phyloP scores from a whole-genome alignment of 1,139 yeast species.

The Hansenula sp. region DNA sequence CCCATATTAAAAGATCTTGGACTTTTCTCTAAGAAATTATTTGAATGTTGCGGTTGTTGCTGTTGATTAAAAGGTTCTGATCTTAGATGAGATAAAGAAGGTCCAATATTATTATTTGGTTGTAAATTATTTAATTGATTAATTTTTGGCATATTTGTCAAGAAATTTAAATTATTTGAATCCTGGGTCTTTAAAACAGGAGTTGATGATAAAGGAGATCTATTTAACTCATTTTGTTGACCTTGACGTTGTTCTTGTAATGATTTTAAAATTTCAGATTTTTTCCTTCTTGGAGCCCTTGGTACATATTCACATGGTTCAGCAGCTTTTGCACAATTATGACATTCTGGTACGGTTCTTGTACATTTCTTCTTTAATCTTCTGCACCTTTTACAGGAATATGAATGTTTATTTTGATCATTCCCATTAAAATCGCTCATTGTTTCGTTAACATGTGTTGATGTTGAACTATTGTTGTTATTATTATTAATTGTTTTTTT shows the following conservation, averaged over 20 bases:
- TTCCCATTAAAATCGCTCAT: not conserved
- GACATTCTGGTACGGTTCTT: conserved; percentile 39
- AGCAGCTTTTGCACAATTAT: conserved; percentile 36
- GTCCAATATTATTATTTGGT: no score
- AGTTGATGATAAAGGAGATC: not conserved
- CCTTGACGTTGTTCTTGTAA: conserved; percentile 1
- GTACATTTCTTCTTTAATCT: conserved; percentile 46
- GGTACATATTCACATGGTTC: conserved; percentile 40
- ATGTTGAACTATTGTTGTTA: no score
- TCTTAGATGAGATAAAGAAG: no score
- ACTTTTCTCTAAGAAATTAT: not conserved
- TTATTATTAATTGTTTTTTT: no score
- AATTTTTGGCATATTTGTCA: not conserved
- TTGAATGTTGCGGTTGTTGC: not conserved
- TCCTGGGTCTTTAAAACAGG: not conserved
- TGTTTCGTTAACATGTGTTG: not conserved
- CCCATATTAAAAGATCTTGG: not conserved
- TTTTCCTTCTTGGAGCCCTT: conserved; percentile 35
- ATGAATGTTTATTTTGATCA: conserved; percentile 14
- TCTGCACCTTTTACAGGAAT: conserved; percentile 40
- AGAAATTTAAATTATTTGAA: not conserved
- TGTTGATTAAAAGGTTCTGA: not conserved
- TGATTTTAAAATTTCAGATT: conserved; percentile 24
- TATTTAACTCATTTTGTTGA: not conserved
- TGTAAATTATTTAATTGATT: not conserved